Conservation (phyloP, 805 yeast genomes). For the Kuraishia hungarica region DNA sequence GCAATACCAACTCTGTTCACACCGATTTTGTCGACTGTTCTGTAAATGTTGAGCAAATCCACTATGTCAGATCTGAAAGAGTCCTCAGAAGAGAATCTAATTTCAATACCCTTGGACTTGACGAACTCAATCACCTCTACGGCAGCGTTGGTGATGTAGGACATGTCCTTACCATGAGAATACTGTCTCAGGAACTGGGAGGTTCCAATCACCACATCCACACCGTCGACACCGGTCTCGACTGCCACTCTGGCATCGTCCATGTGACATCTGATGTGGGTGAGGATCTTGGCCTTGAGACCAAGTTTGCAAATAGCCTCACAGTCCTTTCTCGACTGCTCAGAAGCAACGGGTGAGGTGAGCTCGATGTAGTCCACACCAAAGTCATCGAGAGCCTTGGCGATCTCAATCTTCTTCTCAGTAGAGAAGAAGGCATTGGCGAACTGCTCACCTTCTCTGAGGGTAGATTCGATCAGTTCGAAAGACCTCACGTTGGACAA, state of each 20-base stretch:
- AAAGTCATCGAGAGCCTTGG: slow-evolving; percentile 93
- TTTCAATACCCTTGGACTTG: slow-evolving; percentile 93
- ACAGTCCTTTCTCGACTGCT: slow-evolving; percentile 87
- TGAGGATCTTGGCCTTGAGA: slow-evolving; percentile 87
- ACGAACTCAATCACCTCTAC: slow-evolving; percentile 96
- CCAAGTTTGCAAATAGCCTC: slow-evolving; percentile 98
- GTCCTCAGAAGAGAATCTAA: slow-evolving; percentile 94
- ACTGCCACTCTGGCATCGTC: slow-evolving; percentile 97
- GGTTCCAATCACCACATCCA: slow-evolving; percentile 96
- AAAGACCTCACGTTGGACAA: slow-evolving; percentile 82
- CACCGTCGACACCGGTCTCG: slow-evolving; percentile 98
- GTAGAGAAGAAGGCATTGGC: slow-evolving; percentile 95
- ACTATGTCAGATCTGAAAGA: slow-evolving; percentile 96
- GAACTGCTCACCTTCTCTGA: slow-evolving; percentile 98
- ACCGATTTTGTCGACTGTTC: slow-evolving; percentile 94
- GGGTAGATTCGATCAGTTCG: slow-evolving; percentile 89
- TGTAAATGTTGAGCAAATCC: slow-evolving; percentile 88
- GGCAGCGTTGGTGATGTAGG: slow-evolving; percentile 91
- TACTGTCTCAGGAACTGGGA: slow-evolving; percentile 90
- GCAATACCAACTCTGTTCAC: slow-evolving; percentile 99
- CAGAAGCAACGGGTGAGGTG: slow-evolving; percentile 97
- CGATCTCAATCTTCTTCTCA: slow-evolving; percentile 93
- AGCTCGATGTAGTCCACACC: slow-evolving; percentile 98
- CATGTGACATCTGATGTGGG: slow-evolving; percentile 98
- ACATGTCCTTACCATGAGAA: slow-evolving; percentile 98